Conservation (phyloP, 2,329 filamentous ascomycete genomes). For the Ophidiomyces ophidiicola region DNA sequence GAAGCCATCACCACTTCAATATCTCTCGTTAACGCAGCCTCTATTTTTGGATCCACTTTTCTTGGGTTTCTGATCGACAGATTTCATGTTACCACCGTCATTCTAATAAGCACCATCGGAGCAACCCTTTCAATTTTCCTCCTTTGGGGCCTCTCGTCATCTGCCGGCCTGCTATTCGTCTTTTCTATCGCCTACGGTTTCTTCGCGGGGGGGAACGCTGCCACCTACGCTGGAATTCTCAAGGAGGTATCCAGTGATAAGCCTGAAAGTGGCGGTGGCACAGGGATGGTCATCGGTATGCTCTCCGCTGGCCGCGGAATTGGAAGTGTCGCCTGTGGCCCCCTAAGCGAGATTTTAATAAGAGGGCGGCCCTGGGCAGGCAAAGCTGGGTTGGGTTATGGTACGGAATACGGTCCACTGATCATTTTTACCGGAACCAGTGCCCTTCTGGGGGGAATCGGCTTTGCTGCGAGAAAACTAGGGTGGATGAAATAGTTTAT, state of each 20-base stretch:
- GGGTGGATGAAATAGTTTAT: slow-evolving; percentile 4
- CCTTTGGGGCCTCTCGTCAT: slow-evolving; percentile 37
- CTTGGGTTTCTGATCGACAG: slow-evolving; percentile 33
- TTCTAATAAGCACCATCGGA: slow-evolving; percentile 33
- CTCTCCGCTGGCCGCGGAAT: slow-evolving; percentile 41
- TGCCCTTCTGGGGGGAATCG: slow-evolving; percentile 19
- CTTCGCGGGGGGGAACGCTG: slow-evolving; percentile 34
- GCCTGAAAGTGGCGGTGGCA: slow-evolving; percentile 25
- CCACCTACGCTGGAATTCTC: slow-evolving; percentile 37
- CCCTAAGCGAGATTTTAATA: slow-evolving; percentile 39
- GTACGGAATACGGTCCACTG: slow-evolving; percentile 32
- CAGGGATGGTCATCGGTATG: slow-evolving; percentile 39
- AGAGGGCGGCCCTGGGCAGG: slow-evolving; percentile 26
- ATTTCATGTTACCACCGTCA: slow-evolving; percentile 31
- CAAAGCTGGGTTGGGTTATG: slow-evolving; percentile 31
- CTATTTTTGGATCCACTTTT: slow-evolving; percentile 25
- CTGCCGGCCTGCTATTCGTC: slow-evolving; percentile 30
- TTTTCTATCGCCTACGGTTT: slow-evolving; percentile 37
- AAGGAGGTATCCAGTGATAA: slow-evolving; percentile 28
- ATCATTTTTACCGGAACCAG: slow-evolving; percentile 35
- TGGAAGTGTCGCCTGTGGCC: slow-evolving; percentile 41
- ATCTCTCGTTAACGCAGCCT: slow-evolving; percentile 23
- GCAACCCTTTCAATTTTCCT: slow-evolving; percentile 33
- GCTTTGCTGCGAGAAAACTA: slow-evolving; percentile 9
- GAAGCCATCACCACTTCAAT: slow-evolving; percentile 22